Evolutionary conservation across 192 early-diverging fungal species (phyloP).

Genomic region (Glomus cerebriforme): DNA sequence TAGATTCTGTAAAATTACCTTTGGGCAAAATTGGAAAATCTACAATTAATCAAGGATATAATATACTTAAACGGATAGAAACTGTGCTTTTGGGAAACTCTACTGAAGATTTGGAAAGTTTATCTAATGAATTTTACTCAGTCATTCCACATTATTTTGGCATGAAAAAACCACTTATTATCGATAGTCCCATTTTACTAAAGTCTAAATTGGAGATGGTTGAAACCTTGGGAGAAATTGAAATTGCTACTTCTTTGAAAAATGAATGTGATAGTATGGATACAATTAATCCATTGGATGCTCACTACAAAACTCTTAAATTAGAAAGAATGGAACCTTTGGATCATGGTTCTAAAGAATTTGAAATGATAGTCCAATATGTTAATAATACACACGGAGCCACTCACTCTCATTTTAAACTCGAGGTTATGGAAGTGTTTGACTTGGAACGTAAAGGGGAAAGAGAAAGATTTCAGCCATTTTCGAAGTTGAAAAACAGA

Average conservation of each 20-base stretch:
- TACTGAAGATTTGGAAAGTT: conserved; percentile 29
- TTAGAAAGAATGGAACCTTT: conserved; percentile 55
- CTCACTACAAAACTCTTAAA: conserved; percentile 58
- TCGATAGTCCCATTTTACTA: conserved; percentile 48
- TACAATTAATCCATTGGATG: conserved; percentile 60
- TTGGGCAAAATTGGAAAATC: too few species aligned
- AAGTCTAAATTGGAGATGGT: conserved; percentile 68
- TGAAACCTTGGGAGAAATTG: conserved; percentile 67
- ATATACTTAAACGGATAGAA: conserved; percentile 59
- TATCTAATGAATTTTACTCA: conserved; percentile 65
- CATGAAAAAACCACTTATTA: conserved; percentile 47
- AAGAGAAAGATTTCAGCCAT: conserved; percentile 48
- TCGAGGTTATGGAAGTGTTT: conserved; percentile 54
- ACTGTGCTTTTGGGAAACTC: conserved; percentile 37
- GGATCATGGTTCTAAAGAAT: conserved; percentile 52
- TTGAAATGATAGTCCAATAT: conserved; percentile 61
- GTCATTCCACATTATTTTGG: conserved; percentile 73
- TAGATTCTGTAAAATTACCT: too few species aligned
- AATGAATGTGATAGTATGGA: conserved; percentile 36
- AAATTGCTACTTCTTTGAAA: conserved; percentile 63
- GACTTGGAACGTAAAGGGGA: conserved; percentile 64
- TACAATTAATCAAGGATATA: conserved; percentile 56
- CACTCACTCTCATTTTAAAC: conserved; percentile 50
- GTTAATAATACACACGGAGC: conserved; percentile 65
- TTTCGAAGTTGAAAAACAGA: conserved; percentile 58